These are phyloP conservation scores for Calonectria pteridis DNA, from an alignment of 2,329 filamentous ascomycete genomes.

Conservation along the genomic window DNA sequence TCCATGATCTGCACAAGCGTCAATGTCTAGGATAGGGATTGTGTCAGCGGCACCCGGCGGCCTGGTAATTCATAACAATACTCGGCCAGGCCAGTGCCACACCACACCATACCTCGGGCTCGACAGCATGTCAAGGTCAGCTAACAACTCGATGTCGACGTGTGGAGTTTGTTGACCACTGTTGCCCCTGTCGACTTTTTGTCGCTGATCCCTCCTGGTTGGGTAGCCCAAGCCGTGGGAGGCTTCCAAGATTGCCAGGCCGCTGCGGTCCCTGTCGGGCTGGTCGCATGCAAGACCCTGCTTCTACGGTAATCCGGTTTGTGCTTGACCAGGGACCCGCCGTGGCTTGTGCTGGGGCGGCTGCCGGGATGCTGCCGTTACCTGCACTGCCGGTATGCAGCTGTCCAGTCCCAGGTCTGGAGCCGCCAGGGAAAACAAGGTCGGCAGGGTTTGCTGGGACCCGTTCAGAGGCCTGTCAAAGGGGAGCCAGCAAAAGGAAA, in stretches of 20 bases:
- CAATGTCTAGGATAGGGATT: slow-evolving; percentile 2
- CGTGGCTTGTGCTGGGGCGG: slow-evolving; percentile 8
- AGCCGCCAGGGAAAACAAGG: slow-evolving; percentile 13
- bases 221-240: slow-evolving; percentile 32
- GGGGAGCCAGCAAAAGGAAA: slow-evolving; percentile 30
- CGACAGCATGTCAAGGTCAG: slow-evolving; percentile 10
- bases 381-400: slow-evolving; percentile 21
- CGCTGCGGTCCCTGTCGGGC: neutral
- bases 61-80: slow-evolving; percentile 11
- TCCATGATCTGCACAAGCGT: slow-evolving; percentile 16
- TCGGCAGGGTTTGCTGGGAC: slow-evolving; percentile 9
- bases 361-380: slow-evolving; percentile 15
- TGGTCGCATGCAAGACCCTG: slow-evolving; percentile 28
- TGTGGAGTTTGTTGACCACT: slow-evolving; percentile 17
- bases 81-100: slow-evolving; percentile 3
- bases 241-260: slow-evolving; percentile 13
- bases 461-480: neutral
- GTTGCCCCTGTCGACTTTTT: slow-evolving; percentile 29
- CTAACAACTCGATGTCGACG: slow-evolving; percentile 20
- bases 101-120: slow-evolving; percentile 2
- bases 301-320: slow-evolving; percentile 31
- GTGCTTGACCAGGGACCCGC: slow-evolving; percentile 23
- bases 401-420: slow-evolving; percentile 5
- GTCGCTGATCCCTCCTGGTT: slow-evolving; percentile 27
- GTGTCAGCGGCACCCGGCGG: slow-evolving; percentile 1